Base-by-base conservation (phyloP, 208 protist genomes). In the Leishmania braziliensis region DNA sequence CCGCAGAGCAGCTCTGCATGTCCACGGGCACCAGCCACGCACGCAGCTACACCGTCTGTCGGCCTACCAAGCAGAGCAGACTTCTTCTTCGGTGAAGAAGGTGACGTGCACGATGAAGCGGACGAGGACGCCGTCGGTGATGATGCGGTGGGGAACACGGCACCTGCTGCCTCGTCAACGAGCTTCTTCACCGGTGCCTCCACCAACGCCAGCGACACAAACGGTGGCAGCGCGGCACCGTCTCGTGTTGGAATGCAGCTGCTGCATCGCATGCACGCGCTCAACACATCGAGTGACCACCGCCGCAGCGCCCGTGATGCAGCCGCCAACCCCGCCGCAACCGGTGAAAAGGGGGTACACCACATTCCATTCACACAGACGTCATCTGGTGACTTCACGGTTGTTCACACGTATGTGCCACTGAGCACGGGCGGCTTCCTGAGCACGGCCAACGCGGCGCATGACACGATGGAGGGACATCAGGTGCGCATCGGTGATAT, bases 341-440 rank as follows among this genome's bases (percentile, higher is more conserved):
- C 60, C 6, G 60, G 23, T 4, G 39, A 18, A 29, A 73, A 73
- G 3, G 39, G 1, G 10, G 39, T 0, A 33, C 46, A 6, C 46
- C 23, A 29, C 2, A 10, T 51, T 43, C 18, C 68, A 20, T 29
- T 10, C 26, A 18, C 46, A 53, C 71, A 36, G 48, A n/a, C 51
- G 43, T 36, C 70, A 53, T 36, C 36, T 33, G 43, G 56, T n/a
- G 48, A 51, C 14, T 78, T 90, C 8, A 54, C 79, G 69, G 83
- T 91, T 9, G 94, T 95, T 46, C 88, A 94, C 80, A 77, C 85
- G 16, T 97, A 97, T 80, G 84, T 85, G n/a, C 94, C 94, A 23
- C 83, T 97, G 43, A 94, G 90, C 72, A 90, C 88, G 2, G 92
- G 92, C 50, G 92, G 94, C 50, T 97, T 97, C 79, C 86, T 97